Base-by-base conservation (phyloP, 805 yeast species). In the Candida endomychidarum region DNA sequence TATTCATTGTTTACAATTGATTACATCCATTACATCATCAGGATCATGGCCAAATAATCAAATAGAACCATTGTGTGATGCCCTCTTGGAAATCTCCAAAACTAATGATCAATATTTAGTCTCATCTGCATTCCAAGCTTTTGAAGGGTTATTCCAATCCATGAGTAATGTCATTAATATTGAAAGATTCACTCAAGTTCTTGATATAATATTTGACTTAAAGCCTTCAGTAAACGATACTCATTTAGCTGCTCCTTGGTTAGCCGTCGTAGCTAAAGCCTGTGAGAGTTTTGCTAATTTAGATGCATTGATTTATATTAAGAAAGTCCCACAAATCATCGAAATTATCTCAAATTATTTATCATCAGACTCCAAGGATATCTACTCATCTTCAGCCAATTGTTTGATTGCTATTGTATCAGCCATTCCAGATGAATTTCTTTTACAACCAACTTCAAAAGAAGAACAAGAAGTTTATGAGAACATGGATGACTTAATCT, bases 221-320 rank as follows among this genome's bases (percentile, higher is more conserved):
- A 82, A 81, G 50, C 99, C 99, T 4, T 74, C 96, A 1, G 58
- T 77, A 16, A 84, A 82, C 51, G 98, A 93, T 56, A 72, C 83
- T 21, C 90, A 88, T 58, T 73, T 93, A 49, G 88, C 91, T 2
- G 96, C 95, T 10, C 78, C 96, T 9, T 93, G 99, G 99, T 74
- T 89, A 29, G 96, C 97, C 1, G 95, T 90, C 15, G 77, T 91
- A 32, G 93, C 96, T 7, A 89, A 88, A 54, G 95, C 91, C 34
- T 66, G 66, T 45, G 70, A 64, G 52, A 54, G 65, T 36, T 69
- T 57, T 50, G 56, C 69, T 19, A 37, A 41, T 20, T 57, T 67
- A 45, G 57, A 64, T 37, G 65, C 70, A 1, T 52, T 52, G 12
- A 63, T 69, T 28, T 80, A 86, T 39, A 57, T 89, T 23, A 50